Evolutionary conservation across 2,329 filamentous ascomycete genomes (phyloP), one percentile per base, ranked within the genome.

Genomic region (Phyllosticta ampelicida): DNA sequence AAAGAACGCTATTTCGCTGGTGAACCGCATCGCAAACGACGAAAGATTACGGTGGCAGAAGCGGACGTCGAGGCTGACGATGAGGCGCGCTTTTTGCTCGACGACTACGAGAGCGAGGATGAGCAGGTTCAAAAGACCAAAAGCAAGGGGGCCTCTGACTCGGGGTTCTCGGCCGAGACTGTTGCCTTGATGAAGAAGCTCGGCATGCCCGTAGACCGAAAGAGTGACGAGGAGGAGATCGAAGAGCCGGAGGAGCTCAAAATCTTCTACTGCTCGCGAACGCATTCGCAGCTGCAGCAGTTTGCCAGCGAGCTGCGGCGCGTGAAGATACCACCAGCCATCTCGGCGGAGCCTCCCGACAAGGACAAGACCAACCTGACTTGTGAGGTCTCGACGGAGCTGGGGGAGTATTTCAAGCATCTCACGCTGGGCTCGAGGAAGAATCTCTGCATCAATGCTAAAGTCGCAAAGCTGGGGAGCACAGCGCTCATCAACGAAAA

Each of bases 201-300:
- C 8, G 76, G 76, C 0, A 71, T 75, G 62, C 55, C 60, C 61
- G 29, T 67, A 60, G 50, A 55, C 23, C 6, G 62, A 56, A 69
- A 67, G 18, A 49, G 60, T 11, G 64, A 70, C 16, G 73, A 77
- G 8, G 74, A 80, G 9, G 74, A 78, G 5, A 71, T 77, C n/a
- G 76, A 81, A 44, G 70, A 79, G 8, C 77, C 82, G 11, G 83
- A 89, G 57, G 84, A 86, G 62, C 77, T 87, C 54, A 95, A 92
- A 78, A 88, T 96, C 55, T 95, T 89, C 71, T 96, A 92, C 73
- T 94, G 90, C 58, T 96, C 91, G 8, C 82, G 91, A 67, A 96
- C 91, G 1, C 91, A 96, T 71, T 96, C 91, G 2, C 91, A 96
- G 67, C 74, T 96, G 13, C 86, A 87, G 0, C 91, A 96, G 68